A percentile compares a stretch with the other conserved stretches of the same genome.
Evolutionary conservation across 2,329 filamentous ascomycete genomes (phyloP).

Genomic region (Xylaria sp.): DNA sequence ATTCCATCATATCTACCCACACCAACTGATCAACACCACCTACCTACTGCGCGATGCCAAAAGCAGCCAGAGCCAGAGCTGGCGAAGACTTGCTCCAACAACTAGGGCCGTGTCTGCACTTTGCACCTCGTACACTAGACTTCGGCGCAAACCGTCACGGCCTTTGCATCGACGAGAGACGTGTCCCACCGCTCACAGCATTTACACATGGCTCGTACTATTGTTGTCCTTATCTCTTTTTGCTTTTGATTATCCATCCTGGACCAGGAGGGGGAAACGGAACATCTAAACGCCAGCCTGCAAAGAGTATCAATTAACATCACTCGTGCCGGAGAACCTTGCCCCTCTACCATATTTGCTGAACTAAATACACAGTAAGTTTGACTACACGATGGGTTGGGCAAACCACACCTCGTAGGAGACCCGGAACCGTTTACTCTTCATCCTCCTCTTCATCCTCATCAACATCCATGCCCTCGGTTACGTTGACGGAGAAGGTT

Average conservation of each 20-base stretch:
- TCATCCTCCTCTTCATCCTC: conserved; percentile 80
- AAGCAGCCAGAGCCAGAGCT: neutral
- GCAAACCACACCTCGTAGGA: conserved; percentile 34
- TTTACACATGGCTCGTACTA: neutral
- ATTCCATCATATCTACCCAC: conserved; percentile 5
- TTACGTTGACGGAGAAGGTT: conserved; percentile 81
- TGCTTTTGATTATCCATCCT: neutral
- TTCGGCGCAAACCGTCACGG: neutral
- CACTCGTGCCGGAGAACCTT: conserved; percentile 10
- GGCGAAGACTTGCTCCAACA: neutral
- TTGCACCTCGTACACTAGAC: conserved; percentile 3
- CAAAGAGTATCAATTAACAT: conserved; percentile 9
- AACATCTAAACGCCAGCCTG: neutral
- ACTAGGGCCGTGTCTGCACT: neutral
- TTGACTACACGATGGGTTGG: conserved; percentile 32
- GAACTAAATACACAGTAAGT: conserved; percentile 44
- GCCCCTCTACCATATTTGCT: conserved; percentile 25
- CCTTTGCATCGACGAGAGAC: neutral
- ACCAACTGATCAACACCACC: conserved; percentile 2
- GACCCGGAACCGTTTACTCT: conserved; percentile 35
- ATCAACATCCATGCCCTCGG: conserved; percentile 94
- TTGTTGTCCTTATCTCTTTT: neutral
- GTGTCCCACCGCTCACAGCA: neutral
- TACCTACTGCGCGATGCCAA: neutral
- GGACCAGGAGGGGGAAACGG: neutral